phyloP scores from a whole-genome alignment of 148 eudicot genomes.

The Polygonum aviculare region DNA sequence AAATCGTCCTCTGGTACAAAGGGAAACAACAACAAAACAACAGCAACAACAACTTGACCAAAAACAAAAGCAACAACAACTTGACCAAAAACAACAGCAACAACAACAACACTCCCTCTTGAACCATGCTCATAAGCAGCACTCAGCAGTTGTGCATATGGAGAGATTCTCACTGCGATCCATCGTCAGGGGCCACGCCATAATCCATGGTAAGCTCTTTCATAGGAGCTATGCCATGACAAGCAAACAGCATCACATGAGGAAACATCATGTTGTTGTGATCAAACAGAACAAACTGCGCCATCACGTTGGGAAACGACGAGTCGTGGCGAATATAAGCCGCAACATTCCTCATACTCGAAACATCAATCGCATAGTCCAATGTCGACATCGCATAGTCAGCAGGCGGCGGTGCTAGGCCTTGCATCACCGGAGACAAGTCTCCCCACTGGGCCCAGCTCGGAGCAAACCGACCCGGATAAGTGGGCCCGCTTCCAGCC shows the following conservation, averaged over 20 bases:
- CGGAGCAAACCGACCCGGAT: conserved; percentile 57
- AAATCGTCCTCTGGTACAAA: no score
- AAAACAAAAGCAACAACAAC: no score
- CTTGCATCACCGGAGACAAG: conserved; percentile 38
- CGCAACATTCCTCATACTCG: conserved; percentile 72
- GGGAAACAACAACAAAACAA: no score
- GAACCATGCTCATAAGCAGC: no score
- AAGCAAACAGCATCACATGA: conserved; percentile 73
- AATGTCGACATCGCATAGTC: conserved; percentile 18
- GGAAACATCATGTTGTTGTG: conserved; percentile 62
- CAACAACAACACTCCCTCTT: no score
- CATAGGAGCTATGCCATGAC: conserved; percentile 78
- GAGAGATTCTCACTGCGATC: conserved; percentile 58
- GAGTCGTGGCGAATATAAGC: conserved; percentile 71
- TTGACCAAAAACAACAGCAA: no score
- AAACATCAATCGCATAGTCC: conserved; percentile 77
- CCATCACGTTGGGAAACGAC: conserved; percentile 60
- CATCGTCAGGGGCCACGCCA: conserved; percentile 58
- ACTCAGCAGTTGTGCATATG: conserved; percentile 43
- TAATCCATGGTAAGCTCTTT: conserved; percentile 83
- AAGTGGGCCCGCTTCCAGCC: conserved; percentile 60
- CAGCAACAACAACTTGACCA: no score
- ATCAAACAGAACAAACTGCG: conserved; percentile 70
- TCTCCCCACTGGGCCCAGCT: conserved; percentile 90
- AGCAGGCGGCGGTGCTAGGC: conserved; percentile 29